Conservation (phyloP, 371 early-diverging fungal genomes). For the Syncephalis fuscata region DNA sequence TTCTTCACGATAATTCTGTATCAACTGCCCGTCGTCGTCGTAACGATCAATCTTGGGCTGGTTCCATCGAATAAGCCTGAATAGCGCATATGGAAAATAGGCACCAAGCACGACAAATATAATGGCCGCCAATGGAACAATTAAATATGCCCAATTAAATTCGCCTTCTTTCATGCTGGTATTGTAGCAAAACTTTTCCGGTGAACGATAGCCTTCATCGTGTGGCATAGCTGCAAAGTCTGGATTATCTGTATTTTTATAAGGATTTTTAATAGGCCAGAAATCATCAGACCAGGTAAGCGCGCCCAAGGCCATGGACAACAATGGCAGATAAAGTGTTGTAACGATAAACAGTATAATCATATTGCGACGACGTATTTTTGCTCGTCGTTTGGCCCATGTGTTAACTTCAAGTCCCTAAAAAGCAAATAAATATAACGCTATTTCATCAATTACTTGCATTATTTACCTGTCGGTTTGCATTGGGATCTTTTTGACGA, state of each 20-base stretch:
- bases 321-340: slow-evolving; percentile 31
- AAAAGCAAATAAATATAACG: too few species aligned
- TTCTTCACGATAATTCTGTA: slow-evolving; percentile 13
- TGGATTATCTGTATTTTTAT: slow-evolving; percentile 20
- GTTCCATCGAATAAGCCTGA: slow-evolving; percentile 13
- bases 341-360: slow-evolving; percentile 23
- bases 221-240: slow-evolving; percentile 11
- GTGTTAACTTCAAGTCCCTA: slow-evolving; percentile 17
- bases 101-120: slow-evolving; percentile 12
- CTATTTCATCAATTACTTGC: too few species aligned
- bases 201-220: slow-evolving; percentile 12
- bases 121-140: slow-evolving; percentile 22
- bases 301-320: slow-evolving; percentile 33
- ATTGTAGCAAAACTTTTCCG: slow-evolving; percentile 27
- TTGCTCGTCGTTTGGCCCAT: slow-evolving; percentile 17
- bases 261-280: slow-evolving; percentile 35
- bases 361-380: slow-evolving; percentile 6
- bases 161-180: slow-evolving; percentile 26
- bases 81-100: slow-evolving; percentile 26
- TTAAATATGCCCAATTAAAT: slow-evolving; percentile 25
- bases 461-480: slow-evolving; percentile 11
- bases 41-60: slow-evolving; percentile 16
- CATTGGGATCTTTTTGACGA: slow-evolving; percentile 11
- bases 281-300: slow-evolving; percentile 33
- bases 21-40: slow-evolving; percentile 16